Evolutionary conservation across 2,329 filamentous ascomycete genomes (phyloP), one percentile per base, ranked within the genome.

Genomic region (Phyllosticta citriasiana): DNA sequence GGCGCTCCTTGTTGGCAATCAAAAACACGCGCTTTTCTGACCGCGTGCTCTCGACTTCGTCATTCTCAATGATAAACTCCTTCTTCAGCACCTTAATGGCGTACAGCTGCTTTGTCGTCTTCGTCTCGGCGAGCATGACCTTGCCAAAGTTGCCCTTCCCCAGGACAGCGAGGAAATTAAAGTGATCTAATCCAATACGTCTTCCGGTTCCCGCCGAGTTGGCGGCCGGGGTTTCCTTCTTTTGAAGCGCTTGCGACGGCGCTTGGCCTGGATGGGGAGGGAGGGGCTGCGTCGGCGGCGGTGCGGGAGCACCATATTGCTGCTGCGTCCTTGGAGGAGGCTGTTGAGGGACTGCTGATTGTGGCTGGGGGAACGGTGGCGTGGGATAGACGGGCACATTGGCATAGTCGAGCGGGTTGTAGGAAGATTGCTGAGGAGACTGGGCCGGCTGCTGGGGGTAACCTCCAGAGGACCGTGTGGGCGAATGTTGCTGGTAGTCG

Each of bases 91-190:
- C 94, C 77, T 99, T 99, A 76, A 99, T 99, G 62, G 94, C 94
- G 73, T 97, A 99, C 7, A 99, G 81, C 74, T 93, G 89, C 75
- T 92, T 90, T 9, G 89, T 86, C 60, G 86, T 86, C 80, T 99
- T 99, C 1, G 94, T 96, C 77, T 99, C 95, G 2, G 94, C 94
- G 74, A 99, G 80, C 94, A 99, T 99, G 77, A 99, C 94, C 77
- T 99, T 99, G 74, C 94, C 94, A 72, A 99, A 99, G 77, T 99
- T 99, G 78, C 94, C 94, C 77, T 99, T 99, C 72, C 94, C 94
- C 66, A 99, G 84, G 59, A 99, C 94, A 65, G 95, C 93, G 66
- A 99, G 82, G 83, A 99, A 99, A 74, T 99, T 99, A 82, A 99
- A 99, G 76, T 99, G 92, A 72, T 99, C 95, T 54, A 99, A 80